phyloP scores from a whole-genome alignment of 176 grass and related monocot species.

The Panicum miliaceum region DNA sequence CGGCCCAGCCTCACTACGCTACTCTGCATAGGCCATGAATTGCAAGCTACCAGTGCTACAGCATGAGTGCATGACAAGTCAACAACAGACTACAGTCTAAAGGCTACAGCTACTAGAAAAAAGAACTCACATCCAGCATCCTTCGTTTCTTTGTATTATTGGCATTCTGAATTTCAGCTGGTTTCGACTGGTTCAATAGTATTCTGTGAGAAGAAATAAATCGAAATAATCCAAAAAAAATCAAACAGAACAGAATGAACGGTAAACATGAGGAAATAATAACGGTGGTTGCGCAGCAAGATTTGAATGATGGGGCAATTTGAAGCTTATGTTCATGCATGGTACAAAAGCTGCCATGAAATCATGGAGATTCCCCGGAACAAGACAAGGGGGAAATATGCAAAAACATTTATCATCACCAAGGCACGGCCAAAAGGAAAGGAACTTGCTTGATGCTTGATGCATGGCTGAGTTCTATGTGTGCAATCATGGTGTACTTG shows the following conservation, averaged over 20 bases:
- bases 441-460: not conserved
- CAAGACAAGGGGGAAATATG: slow-evolving; percentile 42
- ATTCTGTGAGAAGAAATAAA: too few species aligned
- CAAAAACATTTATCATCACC: slow-evolving; percentile 27
- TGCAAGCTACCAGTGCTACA: not conserved
- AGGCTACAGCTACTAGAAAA: not conserved
- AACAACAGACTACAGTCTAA: not conserved
- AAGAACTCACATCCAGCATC: too few species aligned
- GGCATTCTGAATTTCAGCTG: too few species aligned
- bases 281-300: not conserved
- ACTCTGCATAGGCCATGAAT: not conserved
- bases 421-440: slow-evolving; percentile 40
- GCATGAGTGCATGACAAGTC: not conserved
- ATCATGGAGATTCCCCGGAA: slow-evolving; percentile 53
- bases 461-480: slow-evolving; percentile 17
- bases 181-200: too few species aligned
- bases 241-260: too few species aligned
- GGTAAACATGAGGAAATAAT: not conserved
- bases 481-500: slow-evolving; percentile 36
- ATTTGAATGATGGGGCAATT: slow-evolving; percentile 34
- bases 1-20: not conserved
- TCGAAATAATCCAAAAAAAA: too few species aligned
- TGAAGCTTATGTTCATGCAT: slow-evolving; percentile 32
- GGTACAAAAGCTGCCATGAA: slow-evolving; percentile 37
- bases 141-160: not conserved